Percentiles rank a stretch among this genome's conserved stretches.
These are phyloP conservation scores for Periglandula ipomoeae DNA, from an alignment of 2,329 filamentous ascomycete species.

Conservation along the genomic window DNA sequence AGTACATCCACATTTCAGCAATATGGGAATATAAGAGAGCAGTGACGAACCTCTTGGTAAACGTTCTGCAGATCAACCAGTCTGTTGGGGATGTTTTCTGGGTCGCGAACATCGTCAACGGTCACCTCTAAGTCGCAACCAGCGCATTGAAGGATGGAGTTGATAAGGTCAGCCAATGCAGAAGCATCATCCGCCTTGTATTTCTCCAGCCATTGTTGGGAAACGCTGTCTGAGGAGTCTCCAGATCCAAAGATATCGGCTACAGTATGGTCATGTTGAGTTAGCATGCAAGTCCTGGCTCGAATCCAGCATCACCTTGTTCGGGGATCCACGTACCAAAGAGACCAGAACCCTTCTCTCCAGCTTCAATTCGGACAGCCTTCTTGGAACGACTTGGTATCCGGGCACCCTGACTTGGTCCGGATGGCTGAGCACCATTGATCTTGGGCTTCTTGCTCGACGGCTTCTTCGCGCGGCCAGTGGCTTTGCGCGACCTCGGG, in stretches of 20 bases:
- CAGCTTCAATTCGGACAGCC: slow-evolving; percentile 40
- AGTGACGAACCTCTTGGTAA: slow-evolving; percentile 60
- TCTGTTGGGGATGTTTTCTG: slow-evolving; percentile 73
- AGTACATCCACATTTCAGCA: too few relatives aligned
- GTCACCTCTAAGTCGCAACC: slow-evolving; percentile 75
- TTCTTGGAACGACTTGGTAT: slow-evolving; percentile 49
- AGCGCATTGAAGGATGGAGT: slow-evolving; percentile 59
- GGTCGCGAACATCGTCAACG: slow-evolving; percentile 76
- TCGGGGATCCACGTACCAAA: slow-evolving; percentile 38
- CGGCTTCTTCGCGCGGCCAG: slow-evolving; percentile 43
- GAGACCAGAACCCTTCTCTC: slow-evolving; percentile 42
- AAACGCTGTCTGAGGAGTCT: slow-evolving; percentile 45
- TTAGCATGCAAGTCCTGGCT: slow-evolving; percentile 3
- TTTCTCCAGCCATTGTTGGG: slow-evolving; percentile 49
- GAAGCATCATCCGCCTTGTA: slow-evolving; percentile 45
- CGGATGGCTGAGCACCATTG: slow-evolving; percentile 40
- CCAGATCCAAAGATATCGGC: slow-evolving; percentile 56
- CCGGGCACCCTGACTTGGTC: slow-evolving; percentile 28
- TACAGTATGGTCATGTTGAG: slow-evolving; percentile 19
- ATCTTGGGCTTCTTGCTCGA: slow-evolving; percentile 56
- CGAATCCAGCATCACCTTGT: too few relatives aligned
- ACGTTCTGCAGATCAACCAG: slow-evolving; percentile 80
- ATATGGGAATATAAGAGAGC: background rate
- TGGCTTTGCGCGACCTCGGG: slow-evolving; percentile 28
- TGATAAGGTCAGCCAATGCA: slow-evolving; percentile 54